phyloP scores from a whole-genome alignment of 768 basidiomycete species.

The Lentinula raphanica region DNA sequence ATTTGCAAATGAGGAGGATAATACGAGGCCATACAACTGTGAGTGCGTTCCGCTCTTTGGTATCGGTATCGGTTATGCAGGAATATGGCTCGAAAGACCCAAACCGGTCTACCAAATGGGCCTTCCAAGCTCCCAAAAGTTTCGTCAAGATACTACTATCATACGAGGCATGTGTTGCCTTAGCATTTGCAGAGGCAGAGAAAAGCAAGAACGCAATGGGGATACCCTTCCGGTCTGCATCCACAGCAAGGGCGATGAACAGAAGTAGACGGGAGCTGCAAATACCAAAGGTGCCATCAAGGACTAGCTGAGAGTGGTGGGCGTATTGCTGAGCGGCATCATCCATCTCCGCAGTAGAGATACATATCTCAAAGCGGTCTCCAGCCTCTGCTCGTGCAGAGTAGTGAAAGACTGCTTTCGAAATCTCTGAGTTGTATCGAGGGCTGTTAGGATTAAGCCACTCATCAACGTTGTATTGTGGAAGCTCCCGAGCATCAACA shows the following conservation, averaged over 20 bases:
- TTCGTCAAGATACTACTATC: constrained; percentile 17
- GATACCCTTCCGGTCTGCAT: constrained; percentile 21
- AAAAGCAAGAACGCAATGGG: constrained; percentile 29
- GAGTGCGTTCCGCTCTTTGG: too few relatives aligned
- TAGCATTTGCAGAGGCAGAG: constrained; percentile 23
- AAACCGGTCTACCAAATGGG: constrained; percentile 7
- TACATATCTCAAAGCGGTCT: constrained; percentile 26
- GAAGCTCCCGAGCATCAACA: background rate
- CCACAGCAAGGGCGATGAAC: constrained; percentile 26
- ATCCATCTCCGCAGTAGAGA: constrained; percentile 23
- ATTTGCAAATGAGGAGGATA: too few relatives aligned
- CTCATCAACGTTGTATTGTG: constrained; percentile 14
- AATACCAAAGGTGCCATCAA: constrained; percentile 20
- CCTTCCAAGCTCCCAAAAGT: constrained; percentile 21
- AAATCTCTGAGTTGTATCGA: background rate
- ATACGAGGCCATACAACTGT: too few relatives aligned
- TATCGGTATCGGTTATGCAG: too few relatives aligned
- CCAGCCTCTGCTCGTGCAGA: too few relatives aligned
- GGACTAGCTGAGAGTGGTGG: constrained; percentile 14
- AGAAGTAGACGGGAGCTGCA: constrained; percentile 18
- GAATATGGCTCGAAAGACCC: constrained; percentile 17
- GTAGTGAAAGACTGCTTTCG: constrained; percentile 21
- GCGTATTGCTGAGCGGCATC: constrained; percentile 18
- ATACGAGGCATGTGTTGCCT: constrained; percentile 23
- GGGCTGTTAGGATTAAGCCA: constrained; percentile 14